phyloP scores from a whole-genome alignment of 768 basidiomycete genomes.

The Podaxis mareebaensis region DNA sequence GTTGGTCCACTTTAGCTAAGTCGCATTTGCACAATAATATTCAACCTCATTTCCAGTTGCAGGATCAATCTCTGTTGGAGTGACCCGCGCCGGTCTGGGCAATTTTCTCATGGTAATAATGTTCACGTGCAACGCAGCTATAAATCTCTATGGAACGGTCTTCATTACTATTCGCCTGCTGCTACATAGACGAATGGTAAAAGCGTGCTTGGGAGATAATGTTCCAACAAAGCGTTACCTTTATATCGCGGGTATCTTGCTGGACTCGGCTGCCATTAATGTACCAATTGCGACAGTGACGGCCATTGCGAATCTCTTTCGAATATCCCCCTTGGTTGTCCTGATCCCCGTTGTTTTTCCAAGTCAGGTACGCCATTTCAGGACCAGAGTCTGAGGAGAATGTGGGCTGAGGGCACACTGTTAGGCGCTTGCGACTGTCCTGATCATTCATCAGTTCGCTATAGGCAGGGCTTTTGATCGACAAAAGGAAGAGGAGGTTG shows the following conservation, averaged over 20 bases:
- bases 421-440: too few species aligned
- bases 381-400: too few species aligned
- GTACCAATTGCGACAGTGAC: background rate
- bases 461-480: too few species aligned
- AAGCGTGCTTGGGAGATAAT: background rate
- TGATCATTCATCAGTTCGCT: too few species aligned
- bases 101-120: background rate
- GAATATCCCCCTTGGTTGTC: too few species aligned
- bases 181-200: background rate
- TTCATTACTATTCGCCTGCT: background rate
- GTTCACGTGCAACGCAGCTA: background rate
- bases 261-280: conserved; percentile 1
- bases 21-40: background rate
- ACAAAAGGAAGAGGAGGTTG: too few species aligned
- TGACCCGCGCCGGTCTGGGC: background rate
- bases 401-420: too few species aligned
- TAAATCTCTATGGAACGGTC: background rate
- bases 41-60: background rate
- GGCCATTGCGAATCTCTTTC: background rate
- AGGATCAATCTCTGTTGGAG: background rate
- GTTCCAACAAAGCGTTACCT: background rate
- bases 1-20: background rate
- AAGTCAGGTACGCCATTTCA: too few species aligned
- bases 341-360: too few species aligned
- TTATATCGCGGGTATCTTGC: background rate